Percentiles rank a stretch among this genome's conserved stretches.
Evolutionary conservation across 768 basidiomycete genomes (phyloP).

Genomic region (Gymnopilus junonius): DNA sequence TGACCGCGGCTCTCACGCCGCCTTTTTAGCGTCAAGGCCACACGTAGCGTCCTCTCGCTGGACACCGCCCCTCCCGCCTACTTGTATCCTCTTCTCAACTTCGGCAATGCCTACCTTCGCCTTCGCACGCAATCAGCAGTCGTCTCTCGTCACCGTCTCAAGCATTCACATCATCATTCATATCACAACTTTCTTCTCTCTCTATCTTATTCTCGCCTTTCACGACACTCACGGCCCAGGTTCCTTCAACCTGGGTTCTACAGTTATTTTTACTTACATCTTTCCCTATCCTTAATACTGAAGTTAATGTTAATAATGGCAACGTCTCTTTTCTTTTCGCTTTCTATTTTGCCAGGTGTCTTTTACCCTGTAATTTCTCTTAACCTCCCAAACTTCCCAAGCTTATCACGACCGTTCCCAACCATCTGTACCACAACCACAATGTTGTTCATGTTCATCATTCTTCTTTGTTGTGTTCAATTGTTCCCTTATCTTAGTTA

Average conservation of each 20-base stretch:
- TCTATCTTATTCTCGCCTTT: background rate
- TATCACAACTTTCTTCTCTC: background rate
- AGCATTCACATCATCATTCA: slow-evolving; percentile 6
- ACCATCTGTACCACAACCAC: slow-evolving; percentile 12
- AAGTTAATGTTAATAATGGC: slow-evolving; percentile 5
- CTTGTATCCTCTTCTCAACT: background rate
- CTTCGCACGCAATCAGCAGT: slow-evolving; percentile 4
- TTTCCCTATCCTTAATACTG: background rate
- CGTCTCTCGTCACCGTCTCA: slow-evolving; percentile 4
- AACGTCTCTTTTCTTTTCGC: background rate
- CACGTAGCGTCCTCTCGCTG: background rate
- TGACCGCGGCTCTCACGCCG: slow-evolving; percentile 1
- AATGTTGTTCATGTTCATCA: background rate
- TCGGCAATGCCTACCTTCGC: background rate
- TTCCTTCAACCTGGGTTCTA: background rate
- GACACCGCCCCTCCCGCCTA: background rate
- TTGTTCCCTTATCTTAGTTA: background rate
- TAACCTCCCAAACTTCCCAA: background rate
- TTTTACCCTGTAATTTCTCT: slow-evolving; percentile 1
- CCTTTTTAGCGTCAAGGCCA: background rate
- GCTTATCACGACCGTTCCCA: background rate
- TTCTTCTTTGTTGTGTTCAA: background rate
- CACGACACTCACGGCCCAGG: background rate
- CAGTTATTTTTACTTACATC: slow-evolving; percentile 3
- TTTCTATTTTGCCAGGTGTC: background rate